Evolutionary conservation across 805 yeast genomes (phyloP), one percentile per base, ranked within the genome.

Genomic region (Wickerhamomyces bovis): DNA sequence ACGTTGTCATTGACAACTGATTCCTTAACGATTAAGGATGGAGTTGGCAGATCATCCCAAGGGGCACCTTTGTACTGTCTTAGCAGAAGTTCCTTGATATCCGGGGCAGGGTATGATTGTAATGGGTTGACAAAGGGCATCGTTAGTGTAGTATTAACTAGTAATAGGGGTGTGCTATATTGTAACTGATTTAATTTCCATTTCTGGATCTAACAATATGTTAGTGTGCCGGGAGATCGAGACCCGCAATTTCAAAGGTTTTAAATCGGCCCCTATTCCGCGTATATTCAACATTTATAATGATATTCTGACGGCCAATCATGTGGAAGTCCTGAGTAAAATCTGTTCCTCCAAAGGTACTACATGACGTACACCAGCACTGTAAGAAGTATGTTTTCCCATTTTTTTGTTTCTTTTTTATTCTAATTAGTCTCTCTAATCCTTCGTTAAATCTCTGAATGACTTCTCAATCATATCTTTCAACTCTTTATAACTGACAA

Each of bases 401-500:
- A 13, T 28, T 28, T 28, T 28, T 33, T 33, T 16, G 11, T 19
- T 33, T 33, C 13, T 16, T 33, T 16, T 33, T 9, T 5, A 19
- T 33, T 16, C 21, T 33, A 18, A 6, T 19, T 5, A 16, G 21
- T 21, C 19, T 12, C 11, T 30, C 13, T 20, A 36, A 12, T 49
- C 56, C 39, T 52, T 54, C n/a, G 48, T 44, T 38, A 60, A 57
- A 49, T 72, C 75, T 51, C 85, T 72, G 62, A 88, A 88, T 16
- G 85, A 79, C 48, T 74, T 69, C 50, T 84, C 92, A 33, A 89
- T 73, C 55, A 85, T 66, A 53, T 78, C 84, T 62, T 81, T 79
- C 52, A 94, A 70, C 65, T 89, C 96, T 67, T 85, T 85, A 64
- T 85, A 94, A 56, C 90, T 80, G 45, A 88, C 84, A 38, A 94